Percentiles rank a stretch among this genome's conserved stretches.
phyloP scores from a whole-genome alignment of 805 yeast genomes.

The Saturnispora kantuleensis region DNA sequence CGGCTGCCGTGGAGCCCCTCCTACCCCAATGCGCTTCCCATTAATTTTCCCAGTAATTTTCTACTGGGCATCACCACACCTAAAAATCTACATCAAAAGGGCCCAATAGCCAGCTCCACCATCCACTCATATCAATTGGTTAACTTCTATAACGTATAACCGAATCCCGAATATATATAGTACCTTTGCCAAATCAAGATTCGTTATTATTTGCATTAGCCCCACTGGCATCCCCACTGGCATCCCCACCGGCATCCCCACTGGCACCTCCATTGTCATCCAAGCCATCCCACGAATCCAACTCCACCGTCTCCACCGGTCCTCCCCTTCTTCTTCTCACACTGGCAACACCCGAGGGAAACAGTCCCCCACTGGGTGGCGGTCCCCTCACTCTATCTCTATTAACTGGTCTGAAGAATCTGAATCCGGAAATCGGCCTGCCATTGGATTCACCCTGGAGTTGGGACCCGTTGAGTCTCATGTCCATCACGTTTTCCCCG shows the following conservation, averaged over 20 bases:
- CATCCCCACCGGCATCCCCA: not conserved
- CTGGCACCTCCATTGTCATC: not conserved
- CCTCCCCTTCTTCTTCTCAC: conserved; percentile 3
- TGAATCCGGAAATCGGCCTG: conserved; percentile 3
- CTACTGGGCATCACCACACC: too few species aligned
- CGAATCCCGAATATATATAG: too few species aligned
- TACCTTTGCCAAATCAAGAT: too few species aligned
- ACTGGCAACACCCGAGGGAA: conserved; percentile 7
- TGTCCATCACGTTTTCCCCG: not conserved
- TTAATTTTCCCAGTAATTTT: too few species aligned
- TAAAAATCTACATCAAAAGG: too few species aligned
- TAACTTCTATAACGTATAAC: too few species aligned
- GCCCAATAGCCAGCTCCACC: too few species aligned
- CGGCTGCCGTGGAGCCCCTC: too few species aligned
- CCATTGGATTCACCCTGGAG: not conserved
- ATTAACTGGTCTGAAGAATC: conserved; percentile 4
- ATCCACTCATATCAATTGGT: too few species aligned
- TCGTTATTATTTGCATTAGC: too few species aligned
- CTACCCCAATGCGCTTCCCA: too few species aligned
- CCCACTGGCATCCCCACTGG: not conserved
- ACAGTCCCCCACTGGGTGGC: conserved; percentile 6
- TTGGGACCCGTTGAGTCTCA: not conserved
- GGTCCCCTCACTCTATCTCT: conserved; percentile 6
- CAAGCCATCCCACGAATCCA: not conserved
- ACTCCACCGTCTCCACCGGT: conserved; percentile 3